Percentiles rank a stretch among this genome's conserved stretches.
Conservation (phyloP, 495 filamentous ascomycete species). For the Cudoniella acicularis region DNA sequence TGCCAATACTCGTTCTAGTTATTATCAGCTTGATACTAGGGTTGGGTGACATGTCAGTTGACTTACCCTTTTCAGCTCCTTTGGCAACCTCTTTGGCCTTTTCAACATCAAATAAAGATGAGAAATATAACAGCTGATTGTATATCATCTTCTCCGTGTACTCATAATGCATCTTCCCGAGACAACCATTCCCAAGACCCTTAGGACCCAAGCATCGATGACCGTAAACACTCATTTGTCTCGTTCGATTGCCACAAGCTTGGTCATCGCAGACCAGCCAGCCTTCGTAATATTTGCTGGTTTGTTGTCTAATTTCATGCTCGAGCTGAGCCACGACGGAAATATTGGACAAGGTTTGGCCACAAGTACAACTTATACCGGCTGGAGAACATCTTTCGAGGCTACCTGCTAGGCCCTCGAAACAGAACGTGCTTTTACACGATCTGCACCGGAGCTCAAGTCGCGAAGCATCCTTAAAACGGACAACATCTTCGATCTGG, state of each 20-base stretch:
- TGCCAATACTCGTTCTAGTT: constrained; percentile 56
- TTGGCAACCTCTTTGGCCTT: constrained; percentile 57
- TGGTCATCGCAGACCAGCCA: constrained; percentile 90
- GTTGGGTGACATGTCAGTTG: neutral
- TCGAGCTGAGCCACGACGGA: constrained; percentile 84
- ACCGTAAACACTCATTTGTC: constrained; percentile 90
- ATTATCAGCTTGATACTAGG: constrained; percentile 17
- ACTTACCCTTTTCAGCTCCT: constrained; percentile 35
- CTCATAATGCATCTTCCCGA: constrained; percentile 87
- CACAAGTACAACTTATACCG: constrained; percentile 76
- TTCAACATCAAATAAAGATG: constrained; percentile 83
- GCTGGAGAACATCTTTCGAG: constrained; percentile 57
- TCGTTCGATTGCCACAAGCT: constrained; percentile 79
- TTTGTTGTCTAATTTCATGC: constrained; percentile 69
- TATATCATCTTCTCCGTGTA: constrained; percentile 85
- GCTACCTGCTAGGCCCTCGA: constrained; percentile 65
- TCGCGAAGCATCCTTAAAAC: constrained; percentile 75
- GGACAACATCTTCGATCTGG: constrained; percentile 81
- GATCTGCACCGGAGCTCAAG: constrained; percentile 73
- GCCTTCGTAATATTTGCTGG: constrained; percentile 83
- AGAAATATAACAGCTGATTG: constrained; percentile 90
- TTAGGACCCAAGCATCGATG: constrained; percentile 82
- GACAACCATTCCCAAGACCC: constrained; percentile 75
- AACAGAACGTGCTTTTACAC: constrained; percentile 68
- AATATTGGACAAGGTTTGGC: constrained; percentile 60